These are phyloP conservation scores for Trichoderma sp. DNA, from an alignment of 2,329 filamentous ascomycete genomes.

Conservation along the genomic window DNA sequence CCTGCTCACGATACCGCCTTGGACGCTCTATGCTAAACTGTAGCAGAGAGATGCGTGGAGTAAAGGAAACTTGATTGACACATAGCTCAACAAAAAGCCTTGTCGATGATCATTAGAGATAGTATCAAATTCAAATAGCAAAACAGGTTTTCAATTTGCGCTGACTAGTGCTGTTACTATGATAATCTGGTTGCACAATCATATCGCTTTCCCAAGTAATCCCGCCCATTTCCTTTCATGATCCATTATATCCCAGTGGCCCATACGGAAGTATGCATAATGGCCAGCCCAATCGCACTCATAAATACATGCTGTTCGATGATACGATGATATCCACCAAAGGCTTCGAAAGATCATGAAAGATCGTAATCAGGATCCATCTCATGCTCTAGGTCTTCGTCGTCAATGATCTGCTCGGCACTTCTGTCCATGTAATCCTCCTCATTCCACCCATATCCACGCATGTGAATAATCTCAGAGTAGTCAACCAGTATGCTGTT, in stretches of 20 bases:
- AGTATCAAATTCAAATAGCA: neutral
- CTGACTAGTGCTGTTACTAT: neutral
- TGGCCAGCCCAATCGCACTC: neutral
- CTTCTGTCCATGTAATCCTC: neutral
- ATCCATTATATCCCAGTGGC: neutral
- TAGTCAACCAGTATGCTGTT: slow-evolving; percentile 6
- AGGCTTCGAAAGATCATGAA: too few species aligned
- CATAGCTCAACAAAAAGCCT: neutral
- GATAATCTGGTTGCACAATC: neutral
- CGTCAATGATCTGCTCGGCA: neutral
- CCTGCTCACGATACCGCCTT: neutral
- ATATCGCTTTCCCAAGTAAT: neutral
- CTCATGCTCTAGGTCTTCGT: neutral
- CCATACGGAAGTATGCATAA: neutral
- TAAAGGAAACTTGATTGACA: neutral
- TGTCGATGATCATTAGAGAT: neutral
- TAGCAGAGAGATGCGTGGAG: neutral
- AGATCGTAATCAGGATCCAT: neutral
- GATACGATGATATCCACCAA: neutral
- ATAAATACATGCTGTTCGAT: neutral
- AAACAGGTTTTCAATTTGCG: neutral
- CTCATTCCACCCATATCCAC: slow-evolving; percentile 2
- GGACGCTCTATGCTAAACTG: neutral
- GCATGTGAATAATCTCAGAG: neutral
- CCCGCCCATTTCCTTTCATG: neutral